Evolutionary conservation across 2,329 filamentous ascomycete species (phyloP).

Genomic region (Stemphylium beticola): DNA sequence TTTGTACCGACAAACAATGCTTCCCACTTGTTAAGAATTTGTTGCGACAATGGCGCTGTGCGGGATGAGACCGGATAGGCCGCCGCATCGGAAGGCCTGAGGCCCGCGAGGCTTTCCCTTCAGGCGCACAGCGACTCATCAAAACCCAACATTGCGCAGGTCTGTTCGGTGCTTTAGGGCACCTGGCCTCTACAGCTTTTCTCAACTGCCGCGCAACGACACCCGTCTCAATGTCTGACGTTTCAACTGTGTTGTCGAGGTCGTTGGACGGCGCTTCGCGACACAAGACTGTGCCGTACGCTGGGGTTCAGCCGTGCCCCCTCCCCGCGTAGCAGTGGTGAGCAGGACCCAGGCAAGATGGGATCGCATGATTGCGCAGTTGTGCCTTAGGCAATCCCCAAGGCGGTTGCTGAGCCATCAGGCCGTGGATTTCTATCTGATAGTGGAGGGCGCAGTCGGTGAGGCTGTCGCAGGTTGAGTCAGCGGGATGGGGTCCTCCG

Average conservation of each 20-base stretch:
- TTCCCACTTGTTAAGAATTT: neutral
- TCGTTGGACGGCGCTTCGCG: slow-evolving; percentile 7
- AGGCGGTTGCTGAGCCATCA: slow-evolving; percentile 1
- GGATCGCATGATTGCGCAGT: neutral
- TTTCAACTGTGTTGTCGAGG: neutral
- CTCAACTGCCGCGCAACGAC: neutral
- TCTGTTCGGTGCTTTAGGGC: neutral
- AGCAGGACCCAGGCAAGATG: neutral
- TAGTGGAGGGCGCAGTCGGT: slow-evolving; percentile 3
- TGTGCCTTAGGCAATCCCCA: slow-evolving; percentile 1
- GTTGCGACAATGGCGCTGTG: neutral
- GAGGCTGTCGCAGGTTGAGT: slow-evolving; percentile 1
- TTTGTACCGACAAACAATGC: too few relatives aligned
- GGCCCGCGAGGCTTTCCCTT: neutral
- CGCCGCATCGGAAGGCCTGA: neutral
- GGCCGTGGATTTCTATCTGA: neutral
- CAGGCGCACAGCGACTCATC: neutral
- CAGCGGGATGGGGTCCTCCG: neutral
- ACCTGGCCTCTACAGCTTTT: neutral
- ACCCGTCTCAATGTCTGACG: too few relatives aligned
- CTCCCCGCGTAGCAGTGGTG: neutral
- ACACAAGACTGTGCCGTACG: slow-evolving; percentile 5
- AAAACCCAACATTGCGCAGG: neutral
- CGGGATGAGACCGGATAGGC: neutral
- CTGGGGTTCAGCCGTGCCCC: slow-evolving; percentile 6